Evolutionary conservation across 2,329 filamentous ascomycete species (phyloP).

Genomic region (Pseudogymnoascus sp.): DNA sequence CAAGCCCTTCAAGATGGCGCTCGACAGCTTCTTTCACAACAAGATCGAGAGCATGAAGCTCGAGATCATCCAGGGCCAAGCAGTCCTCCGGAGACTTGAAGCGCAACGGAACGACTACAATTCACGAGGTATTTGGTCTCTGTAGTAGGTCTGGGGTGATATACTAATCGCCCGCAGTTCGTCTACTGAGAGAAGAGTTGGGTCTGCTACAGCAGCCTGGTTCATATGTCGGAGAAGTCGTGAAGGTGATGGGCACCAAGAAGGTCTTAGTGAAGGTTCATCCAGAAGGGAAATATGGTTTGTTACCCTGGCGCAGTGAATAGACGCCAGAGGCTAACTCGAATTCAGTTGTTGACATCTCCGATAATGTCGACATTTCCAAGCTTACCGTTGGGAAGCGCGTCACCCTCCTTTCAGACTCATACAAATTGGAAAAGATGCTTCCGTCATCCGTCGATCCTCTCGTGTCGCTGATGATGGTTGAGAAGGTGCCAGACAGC

Average conservation of each 20-base stretch:
- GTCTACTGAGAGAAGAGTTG: slow-evolving; percentile 87
- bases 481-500: slow-evolving; percentile 98
- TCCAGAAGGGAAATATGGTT: slow-evolving; percentile 99
- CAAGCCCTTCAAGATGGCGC: slow-evolving; percentile 64
- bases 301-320: slow-evolving; percentile 22
- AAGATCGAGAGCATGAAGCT: slow-evolving; percentile 99
- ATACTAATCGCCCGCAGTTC: slow-evolving; percentile 44
- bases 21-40: slow-evolving; percentile 99
- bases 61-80: slow-evolving; percentile 98
- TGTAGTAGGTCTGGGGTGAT: not conserved
- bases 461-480: slow-evolving; percentile 99
- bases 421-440: slow-evolving; percentile 98
- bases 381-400: slow-evolving; percentile 98
- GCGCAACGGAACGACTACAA: slow-evolving; percentile 99
- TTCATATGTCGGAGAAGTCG: slow-evolving; percentile 98
- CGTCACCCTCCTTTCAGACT: slow-evolving; percentile 91
- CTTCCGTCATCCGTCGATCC: slow-evolving; percentile 96
- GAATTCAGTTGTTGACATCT: slow-evolving; percentile 77
- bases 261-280: slow-evolving; percentile 99
- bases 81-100: slow-evolving; percentile 86
- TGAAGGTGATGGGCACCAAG: slow-evolving; percentile 99
- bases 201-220: slow-evolving; percentile 93
- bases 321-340: slow-evolving; percentile 14
- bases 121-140: slow-evolving; percentile 50
- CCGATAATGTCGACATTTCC: slow-evolving; percentile 85